A percentile compares a stretch with the other conserved stretches of the same genome.
Conservation (phyloP, 371 early-diverging fungal genomes). For the Mortierella sp. region DNA sequence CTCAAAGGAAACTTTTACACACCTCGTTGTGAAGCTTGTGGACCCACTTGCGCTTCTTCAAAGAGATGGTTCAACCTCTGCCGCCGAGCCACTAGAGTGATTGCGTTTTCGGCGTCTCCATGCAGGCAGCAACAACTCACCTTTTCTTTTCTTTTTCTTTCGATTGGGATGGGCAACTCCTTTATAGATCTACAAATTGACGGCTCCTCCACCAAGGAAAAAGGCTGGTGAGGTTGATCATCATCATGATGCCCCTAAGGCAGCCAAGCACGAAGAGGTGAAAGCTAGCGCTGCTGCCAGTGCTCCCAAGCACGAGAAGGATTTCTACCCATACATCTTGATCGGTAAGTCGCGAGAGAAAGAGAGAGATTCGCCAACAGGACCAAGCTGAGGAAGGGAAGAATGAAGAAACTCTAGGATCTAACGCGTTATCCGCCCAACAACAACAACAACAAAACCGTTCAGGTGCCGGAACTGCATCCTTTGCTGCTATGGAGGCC, state of each 20-base stretch:
- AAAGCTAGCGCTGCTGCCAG: conserved; percentile 32
- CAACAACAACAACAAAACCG: too few relatives aligned
- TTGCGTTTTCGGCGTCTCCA: too few relatives aligned
- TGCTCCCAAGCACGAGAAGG: conserved; percentile 34
- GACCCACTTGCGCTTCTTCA: too few relatives aligned
- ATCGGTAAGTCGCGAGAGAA: conserved; percentile 31
- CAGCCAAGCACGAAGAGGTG: background rate
- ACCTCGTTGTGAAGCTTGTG: too few relatives aligned
- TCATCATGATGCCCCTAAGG: conserved; percentile 17
- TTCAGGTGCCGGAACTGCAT: conserved; percentile 73
- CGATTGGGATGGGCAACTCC: too few relatives aligned
- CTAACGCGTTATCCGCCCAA: too few relatives aligned
- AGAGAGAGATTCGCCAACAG: too few relatives aligned
- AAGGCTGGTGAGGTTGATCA: conserved; percentile 42
- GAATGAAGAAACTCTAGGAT: too few relatives aligned
- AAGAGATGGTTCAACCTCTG: too few relatives aligned
- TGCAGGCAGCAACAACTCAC: too few relatives aligned
- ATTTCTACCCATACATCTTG: conserved; percentile 47
- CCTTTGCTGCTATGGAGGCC: conserved; percentile 74
- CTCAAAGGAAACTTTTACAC: background rate
- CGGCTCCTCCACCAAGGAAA: conserved; percentile 65
- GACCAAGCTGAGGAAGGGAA: background rate
- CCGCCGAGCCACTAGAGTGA: too few relatives aligned
- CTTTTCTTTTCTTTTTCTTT: too few relatives aligned
- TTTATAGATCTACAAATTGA: conserved; percentile 62